A percentile compares a stretch with the other conserved stretches of the same genome.
phyloP scores from a whole-genome alignment of 306 rosid genomes.

The Castanea sativa region DNA sequence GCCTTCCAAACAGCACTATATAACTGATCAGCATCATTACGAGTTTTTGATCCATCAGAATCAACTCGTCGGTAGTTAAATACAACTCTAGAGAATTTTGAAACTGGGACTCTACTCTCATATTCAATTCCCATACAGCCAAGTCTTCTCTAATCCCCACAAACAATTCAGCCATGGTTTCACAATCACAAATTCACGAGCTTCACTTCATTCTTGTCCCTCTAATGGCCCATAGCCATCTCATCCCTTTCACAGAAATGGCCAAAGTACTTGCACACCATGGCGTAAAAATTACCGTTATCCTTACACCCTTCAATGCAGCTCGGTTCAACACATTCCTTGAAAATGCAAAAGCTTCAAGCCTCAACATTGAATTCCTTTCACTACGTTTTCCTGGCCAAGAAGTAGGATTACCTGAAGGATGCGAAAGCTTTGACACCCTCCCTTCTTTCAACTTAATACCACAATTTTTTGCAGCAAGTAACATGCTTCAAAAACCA shows the following conservation, averaged over 20 bases:
- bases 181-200: background rate
- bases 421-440: conserved; percentile 17
- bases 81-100: too few relatives aligned
- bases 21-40: too few relatives aligned
- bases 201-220: conserved; percentile 4
- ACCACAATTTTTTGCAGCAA: conserved; percentile 3
- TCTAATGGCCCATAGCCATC: conserved; percentile 5
- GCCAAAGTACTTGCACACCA: conserved; percentile 2
- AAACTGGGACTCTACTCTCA: too few relatives aligned
- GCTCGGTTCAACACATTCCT: background rate
- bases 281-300: background rate
- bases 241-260: background rate
- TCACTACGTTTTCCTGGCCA: conserved; percentile 7
- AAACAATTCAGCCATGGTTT: background rate
- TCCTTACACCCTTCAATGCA: background rate
- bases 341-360: background rate
- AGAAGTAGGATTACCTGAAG: conserved; percentile 22
- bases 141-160: too few relatives aligned
- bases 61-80: too few relatives aligned
- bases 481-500: conserved; percentile 1
- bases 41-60: too few relatives aligned
- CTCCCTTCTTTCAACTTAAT: conserved; percentile 6
- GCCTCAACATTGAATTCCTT: background rate
- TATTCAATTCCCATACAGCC: too few relatives aligned
- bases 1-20: too few relatives aligned